A percentile compares a stretch with the other conserved stretches of the same genome.
These are phyloP conservation scores for Phytopythium delawarense DNA, from an alignment of 352 stramenopile genomes.

Conservation along the genomic window DNA sequence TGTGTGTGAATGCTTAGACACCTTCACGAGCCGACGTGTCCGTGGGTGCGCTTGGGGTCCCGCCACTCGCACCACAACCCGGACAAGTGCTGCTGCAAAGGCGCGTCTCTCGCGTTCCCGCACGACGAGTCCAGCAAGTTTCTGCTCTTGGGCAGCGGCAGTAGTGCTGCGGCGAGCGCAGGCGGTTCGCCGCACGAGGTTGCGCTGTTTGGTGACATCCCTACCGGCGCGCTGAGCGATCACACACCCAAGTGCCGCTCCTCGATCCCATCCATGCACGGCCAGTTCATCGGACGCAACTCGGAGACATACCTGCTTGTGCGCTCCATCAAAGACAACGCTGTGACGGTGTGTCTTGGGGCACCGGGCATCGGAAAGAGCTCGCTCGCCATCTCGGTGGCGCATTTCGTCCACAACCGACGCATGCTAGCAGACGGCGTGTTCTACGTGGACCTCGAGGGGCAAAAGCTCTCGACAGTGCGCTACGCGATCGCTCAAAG, in stretches of 20 bases:
- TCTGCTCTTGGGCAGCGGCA: conserved; percentile 42
- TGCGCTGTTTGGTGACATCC: conserved; percentile 65
- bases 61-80: conserved; percentile 64
- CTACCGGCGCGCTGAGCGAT: conserved; percentile 50
- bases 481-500: conserved; percentile 79
- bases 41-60: conserved; percentile 61
- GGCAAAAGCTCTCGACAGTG: conserved; percentile 73
- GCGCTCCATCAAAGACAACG: conserved; percentile 66
- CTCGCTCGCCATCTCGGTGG: conserved; percentile 76
- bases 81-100: conserved; percentile 75
- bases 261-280: conserved; percentile 79
- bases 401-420: conserved; percentile 74
- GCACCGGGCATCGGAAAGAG: conserved; percentile 79
- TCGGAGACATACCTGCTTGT: conserved; percentile 79
- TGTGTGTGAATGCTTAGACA: conserved; percentile 27
- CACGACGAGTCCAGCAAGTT: conserved; percentile 86
- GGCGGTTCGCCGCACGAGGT: conserved; percentile 44
- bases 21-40: conserved; percentile 64
- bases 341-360: conserved; percentile 67
- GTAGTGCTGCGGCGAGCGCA: conserved; percentile 12
- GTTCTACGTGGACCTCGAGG: conserved; percentile 83
- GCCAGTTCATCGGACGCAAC: conserved; percentile 79
- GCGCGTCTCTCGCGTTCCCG: conserved; percentile 52
- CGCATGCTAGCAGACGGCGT: conserved; percentile 77
- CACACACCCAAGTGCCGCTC: conserved; percentile 67